Evolutionary conservation across 2,329 filamentous ascomycete species (phyloP).

Genomic region (Knufia petricola): DNA sequence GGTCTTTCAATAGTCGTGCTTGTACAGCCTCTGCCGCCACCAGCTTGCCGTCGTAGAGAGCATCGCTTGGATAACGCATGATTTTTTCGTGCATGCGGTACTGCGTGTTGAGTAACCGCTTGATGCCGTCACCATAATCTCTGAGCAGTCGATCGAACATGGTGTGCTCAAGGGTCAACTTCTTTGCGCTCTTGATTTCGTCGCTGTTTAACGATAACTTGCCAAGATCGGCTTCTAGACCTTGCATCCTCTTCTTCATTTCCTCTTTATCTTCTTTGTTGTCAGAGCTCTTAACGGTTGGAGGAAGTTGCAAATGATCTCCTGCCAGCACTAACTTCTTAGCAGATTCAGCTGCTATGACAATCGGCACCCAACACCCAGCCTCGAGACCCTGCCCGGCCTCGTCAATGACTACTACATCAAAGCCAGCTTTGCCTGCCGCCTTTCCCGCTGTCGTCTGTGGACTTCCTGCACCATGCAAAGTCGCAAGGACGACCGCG

Average conservation of each 20-base stretch:
- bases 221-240: slow-evolving; percentile 30
- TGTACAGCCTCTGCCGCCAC: slow-evolving; percentile 73
- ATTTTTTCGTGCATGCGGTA: slow-evolving; percentile 97
- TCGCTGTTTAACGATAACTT: slow-evolving; percentile 27
- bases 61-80: slow-evolving; percentile 85
- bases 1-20: slow-evolving; percentile 60
- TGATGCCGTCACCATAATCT: slow-evolving; percentile 73
- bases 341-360: slow-evolving; percentile 47
- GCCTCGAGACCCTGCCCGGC: slow-evolving; percentile 92
- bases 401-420: slow-evolving; percentile 92
- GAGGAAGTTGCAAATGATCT: slow-evolving; percentile 87
- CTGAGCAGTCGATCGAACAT: slow-evolving; percentile 81
- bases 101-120: slow-evolving; percentile 90
- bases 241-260: slow-evolving; percentile 34
- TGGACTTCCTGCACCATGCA: slow-evolving; percentile 68
- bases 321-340: slow-evolving; percentile 83
- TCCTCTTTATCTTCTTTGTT: slow-evolving; percentile 26
- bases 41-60: slow-evolving; percentile 75
- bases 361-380: slow-evolving; percentile 88
- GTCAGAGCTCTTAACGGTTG: slow-evolving; percentile 67
- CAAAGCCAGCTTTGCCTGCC: slow-evolving; percentile 72
- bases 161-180: slow-evolving; percentile 69
- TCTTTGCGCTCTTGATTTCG: slow-evolving; percentile 32
- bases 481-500: slow-evolving; percentile 80
- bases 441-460: slow-evolving; percentile 41